phyloP scores from a whole-genome alignment of 768 basidiomycete species.

The Saitozyma sp. region DNA sequence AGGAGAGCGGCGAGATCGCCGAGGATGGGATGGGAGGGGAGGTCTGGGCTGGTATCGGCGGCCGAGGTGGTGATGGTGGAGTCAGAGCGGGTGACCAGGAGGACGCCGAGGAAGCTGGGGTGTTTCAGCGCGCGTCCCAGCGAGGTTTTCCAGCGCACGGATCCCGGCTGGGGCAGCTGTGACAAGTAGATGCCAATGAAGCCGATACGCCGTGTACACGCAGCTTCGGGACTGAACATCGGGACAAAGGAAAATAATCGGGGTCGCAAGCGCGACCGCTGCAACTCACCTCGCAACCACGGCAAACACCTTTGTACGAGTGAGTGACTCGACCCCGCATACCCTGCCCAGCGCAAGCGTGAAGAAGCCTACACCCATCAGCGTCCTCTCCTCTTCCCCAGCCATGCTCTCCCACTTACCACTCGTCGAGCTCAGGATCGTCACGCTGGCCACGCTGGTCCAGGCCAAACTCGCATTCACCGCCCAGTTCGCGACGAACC shows the following conservation, averaged over 20 bases:
- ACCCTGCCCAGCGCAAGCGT: conserved; percentile 80
- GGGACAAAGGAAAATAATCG: no score
- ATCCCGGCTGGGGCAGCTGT: neutral
- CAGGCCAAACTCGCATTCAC: conserved; percentile 78
- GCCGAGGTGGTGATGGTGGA: conserved; percentile 52
- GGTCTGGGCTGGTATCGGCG: conserved; percentile 7
- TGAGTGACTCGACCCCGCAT: conserved; percentile 76
- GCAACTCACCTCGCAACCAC: conserved; percentile 71
- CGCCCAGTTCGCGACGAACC: conserved; percentile 91
- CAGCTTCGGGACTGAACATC: no score
- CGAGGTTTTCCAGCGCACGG: neutral
- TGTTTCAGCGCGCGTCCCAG: neutral
- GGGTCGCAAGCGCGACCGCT: no score
- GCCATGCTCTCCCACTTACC: conserved; percentile 58
- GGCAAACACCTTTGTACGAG: conserved; percentile 69
- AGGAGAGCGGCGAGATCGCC: conserved; percentile 83
- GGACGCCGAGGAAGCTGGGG: conserved; percentile 73
- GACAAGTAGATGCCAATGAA: neutral
- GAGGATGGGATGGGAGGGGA: conserved; percentile 57
- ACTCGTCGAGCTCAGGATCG: conserved; percentile 83
- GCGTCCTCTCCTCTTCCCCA: neutral
- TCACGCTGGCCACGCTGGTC: conserved; percentile 92
- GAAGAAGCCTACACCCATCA: conserved; percentile 71
- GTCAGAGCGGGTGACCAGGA: conserved; percentile 87
- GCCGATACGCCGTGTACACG: neutral